Percentiles rank a stretch among this genome's conserved stretches.
These are phyloP conservation scores for Boletus fagicola DNA, from an alignment of 768 basidiomycete species.

Conservation along the genomic window DNA sequence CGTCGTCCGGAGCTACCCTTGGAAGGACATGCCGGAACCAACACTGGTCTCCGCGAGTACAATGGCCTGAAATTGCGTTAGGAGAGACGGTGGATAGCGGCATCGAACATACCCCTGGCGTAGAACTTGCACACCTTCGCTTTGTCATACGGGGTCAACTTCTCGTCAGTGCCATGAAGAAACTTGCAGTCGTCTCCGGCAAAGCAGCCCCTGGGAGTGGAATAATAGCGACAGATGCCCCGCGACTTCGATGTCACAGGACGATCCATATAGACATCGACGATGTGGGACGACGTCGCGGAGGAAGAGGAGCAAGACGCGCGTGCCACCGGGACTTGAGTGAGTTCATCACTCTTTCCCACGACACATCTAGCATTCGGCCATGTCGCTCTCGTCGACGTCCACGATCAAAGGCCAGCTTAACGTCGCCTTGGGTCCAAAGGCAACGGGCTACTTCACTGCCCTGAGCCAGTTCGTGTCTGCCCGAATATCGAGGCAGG, in stretches of 20 bases:
- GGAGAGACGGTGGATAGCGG: neutral
- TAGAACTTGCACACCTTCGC: conserved; percentile 69
- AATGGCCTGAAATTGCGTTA: conserved; percentile 51
- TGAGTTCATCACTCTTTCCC: conserved; percentile 13
- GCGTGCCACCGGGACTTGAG: neutral
- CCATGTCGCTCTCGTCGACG: conserved; percentile 76
- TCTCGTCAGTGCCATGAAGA: conserved; percentile 54
- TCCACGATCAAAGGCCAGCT: conserved; percentile 71
- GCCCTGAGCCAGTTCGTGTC: conserved; percentile 66
- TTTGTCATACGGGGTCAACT: conserved; percentile 67
- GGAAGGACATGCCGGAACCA: conserved; percentile 66
- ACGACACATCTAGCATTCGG: neutral
- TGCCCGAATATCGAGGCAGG: conserved; percentile 64
- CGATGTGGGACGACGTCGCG: conserved; percentile 3
- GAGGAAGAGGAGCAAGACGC: neutral
- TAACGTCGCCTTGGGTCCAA: conserved; percentile 55
- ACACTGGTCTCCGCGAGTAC: conserved; percentile 64
- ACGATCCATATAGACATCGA: conserved; percentile 42
- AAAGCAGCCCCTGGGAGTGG: conserved; percentile 64
- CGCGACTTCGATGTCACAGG: conserved; percentile 70
- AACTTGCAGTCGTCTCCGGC: conserved; percentile 73
- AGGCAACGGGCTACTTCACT: conserved; percentile 59
- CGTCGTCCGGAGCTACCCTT: conserved; percentile 22
- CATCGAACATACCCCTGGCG: conserved; percentile 45
- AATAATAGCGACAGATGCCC: conserved; percentile 69